A percentile compares a stretch with the other conserved stretches of the same genome.
These are phyloP conservation scores for Pseudogymnoascus sp. DNA, from an alignment of 2,329 filamentous ascomycete species.

Conservation along the genomic window DNA sequence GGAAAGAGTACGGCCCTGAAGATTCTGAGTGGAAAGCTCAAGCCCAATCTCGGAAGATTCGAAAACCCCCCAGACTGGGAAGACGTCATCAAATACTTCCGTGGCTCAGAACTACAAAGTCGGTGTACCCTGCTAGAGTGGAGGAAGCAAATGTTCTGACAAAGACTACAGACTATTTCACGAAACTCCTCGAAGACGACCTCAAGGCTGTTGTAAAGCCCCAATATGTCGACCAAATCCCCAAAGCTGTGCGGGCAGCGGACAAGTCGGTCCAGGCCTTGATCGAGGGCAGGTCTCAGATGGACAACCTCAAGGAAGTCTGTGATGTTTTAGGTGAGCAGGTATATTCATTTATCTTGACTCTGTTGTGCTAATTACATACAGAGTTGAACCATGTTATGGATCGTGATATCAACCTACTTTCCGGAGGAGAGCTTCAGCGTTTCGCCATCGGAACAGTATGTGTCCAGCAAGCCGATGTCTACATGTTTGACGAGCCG, in stretches of 20 bases:
- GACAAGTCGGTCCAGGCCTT: slow-evolving; percentile 74
- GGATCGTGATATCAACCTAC: slow-evolving; percentile 80
- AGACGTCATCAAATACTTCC: slow-evolving; percentile 96
- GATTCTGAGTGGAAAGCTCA: slow-evolving; percentile 96
- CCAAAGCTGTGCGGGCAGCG: slow-evolving; percentile 77
- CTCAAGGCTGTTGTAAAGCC: slow-evolving; percentile 98
- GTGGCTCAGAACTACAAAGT: slow-evolving; percentile 96
- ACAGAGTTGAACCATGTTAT: slow-evolving; percentile 78
- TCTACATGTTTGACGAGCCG: slow-evolving; percentile 99
- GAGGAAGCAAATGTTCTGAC: slow-evolving; percentile 12
- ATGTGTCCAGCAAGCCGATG: slow-evolving; percentile 91
- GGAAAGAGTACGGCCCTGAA: slow-evolving; percentile 99
- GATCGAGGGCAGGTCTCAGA: slow-evolving; percentile 66
- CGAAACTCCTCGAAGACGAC: slow-evolving; percentile 93
- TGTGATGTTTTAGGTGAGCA: slow-evolving; percentile 62
- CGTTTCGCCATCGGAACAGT: slow-evolving; percentile 95
- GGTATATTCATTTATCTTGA: not conserved
- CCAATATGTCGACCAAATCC: slow-evolving; percentile 98
- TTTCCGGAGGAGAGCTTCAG: slow-evolving; percentile 97
- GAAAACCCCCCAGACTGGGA: slow-evolving; percentile 99
- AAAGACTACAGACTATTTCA: slow-evolving; percentile 75
- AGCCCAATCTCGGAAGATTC: slow-evolving; percentile 91
- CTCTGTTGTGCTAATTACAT: slow-evolving; percentile 1
- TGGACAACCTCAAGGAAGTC: slow-evolving; percentile 76
- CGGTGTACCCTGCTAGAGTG: slow-evolving; percentile 30